phyloP scores from a whole-genome alignment of 2,329 filamentous ascomycete genomes.

The Pestalotiopsis sp. region DNA sequence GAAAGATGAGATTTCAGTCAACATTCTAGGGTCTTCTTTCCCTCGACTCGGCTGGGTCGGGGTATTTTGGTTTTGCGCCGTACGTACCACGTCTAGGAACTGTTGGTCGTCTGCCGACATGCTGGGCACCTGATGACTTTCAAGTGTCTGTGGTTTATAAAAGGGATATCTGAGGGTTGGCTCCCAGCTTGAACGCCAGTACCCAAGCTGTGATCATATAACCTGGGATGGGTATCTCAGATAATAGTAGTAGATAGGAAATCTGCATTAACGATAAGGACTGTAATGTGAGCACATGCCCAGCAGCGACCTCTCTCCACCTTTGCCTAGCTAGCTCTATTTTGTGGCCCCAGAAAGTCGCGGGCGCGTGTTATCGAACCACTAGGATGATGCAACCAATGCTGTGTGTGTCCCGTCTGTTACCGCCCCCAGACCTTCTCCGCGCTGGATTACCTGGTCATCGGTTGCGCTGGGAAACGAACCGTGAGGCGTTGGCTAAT shows the following conservation, averaged over 20 bases:
- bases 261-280: not conserved
- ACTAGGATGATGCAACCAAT: not conserved
- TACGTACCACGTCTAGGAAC: slow-evolving; percentile 73
- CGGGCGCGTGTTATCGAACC: not conserved
- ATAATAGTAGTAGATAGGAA: not conserved
- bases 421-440: not conserved
- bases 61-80: not conserved
- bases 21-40: not conserved
- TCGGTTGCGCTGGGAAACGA: too few species aligned
- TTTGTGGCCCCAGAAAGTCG: not conserved
- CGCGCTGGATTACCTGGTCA: not conserved
- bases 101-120: slow-evolving; percentile 83
- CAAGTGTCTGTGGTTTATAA: not conserved
- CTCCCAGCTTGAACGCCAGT: not conserved
- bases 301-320: not conserved
- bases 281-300: not conserved
- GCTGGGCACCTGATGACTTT: slow-evolving; percentile 30
- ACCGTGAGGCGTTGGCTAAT: too few species aligned
- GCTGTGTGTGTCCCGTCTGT: not conserved
- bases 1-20: not conserved
- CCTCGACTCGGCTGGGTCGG: not conserved
- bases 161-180: not conserved
- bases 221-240: not conserved
- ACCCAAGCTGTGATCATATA: not conserved
- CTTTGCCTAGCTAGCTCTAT: not conserved